Conservation (phyloP, 2,329 filamentous ascomycete species). For the Mollisia scopiformis region DNA sequence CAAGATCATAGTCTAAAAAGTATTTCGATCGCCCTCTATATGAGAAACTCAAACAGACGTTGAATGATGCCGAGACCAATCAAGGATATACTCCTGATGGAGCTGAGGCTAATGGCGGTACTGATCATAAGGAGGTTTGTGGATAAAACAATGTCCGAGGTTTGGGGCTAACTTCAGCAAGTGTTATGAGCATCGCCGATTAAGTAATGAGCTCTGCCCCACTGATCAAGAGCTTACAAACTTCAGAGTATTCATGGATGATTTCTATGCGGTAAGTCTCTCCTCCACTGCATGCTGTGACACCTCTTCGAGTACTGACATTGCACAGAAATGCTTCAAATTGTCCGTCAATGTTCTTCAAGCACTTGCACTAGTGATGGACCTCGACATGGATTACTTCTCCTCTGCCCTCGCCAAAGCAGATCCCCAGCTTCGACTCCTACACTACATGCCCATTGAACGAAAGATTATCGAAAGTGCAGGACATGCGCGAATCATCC, state of each 20-base stretch:
- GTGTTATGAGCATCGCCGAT: slow-evolving; percentile 12
- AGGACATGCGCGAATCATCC: slow-evolving; percentile 18
- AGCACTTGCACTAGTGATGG: slow-evolving; percentile 6
- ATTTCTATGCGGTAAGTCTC: slow-evolving; percentile 4
- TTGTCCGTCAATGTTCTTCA: slow-evolving; percentile 7
- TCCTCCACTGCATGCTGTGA: neutral
- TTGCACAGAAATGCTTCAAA: slow-evolving; percentile 10
- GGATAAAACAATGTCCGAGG: too few species aligned
- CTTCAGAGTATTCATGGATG: slow-evolving; percentile 9
- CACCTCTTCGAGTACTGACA: neutral
- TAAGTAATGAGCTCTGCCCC: slow-evolving; percentile 9
- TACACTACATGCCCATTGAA: slow-evolving; percentile 24
- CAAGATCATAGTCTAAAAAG: slow-evolving; percentile 1
- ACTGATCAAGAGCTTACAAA: neutral
- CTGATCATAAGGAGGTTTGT: slow-evolving; percentile 10
- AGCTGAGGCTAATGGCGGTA: slow-evolving; percentile 5
- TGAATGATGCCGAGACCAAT: slow-evolving; percentile 7
- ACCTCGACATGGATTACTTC: slow-evolving; percentile 8
- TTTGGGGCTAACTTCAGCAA: neutral
- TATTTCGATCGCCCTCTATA: slow-evolving; percentile 11
- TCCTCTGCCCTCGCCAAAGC: slow-evolving; percentile 1
- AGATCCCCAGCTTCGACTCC: slow-evolving; percentile 16
- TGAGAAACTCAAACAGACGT: slow-evolving; percentile 2
- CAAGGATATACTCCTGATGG: slow-evolving; percentile 14
- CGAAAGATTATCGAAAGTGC: slow-evolving; percentile 6